Base-by-base conservation (phyloP, 805 yeast genomes). In the Wickerhamomyces bisporus region DNA sequence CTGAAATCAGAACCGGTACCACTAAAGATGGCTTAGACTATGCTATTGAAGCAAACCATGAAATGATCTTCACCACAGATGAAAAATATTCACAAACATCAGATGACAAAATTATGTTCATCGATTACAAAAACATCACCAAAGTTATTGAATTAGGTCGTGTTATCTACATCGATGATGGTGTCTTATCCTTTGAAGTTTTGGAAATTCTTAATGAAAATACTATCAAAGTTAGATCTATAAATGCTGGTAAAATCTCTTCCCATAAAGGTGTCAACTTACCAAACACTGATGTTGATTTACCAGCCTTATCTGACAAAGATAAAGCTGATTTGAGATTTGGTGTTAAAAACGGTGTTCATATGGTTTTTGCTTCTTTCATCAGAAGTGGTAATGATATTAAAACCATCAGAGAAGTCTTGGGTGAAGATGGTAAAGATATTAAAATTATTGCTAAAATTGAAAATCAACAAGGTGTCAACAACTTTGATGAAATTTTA, bases 401-500 rank as follows among this genome's bases (percentile, higher is more conserved):
- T 64, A 69, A 62, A 60, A 83, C 86, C 61, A 93, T 93, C 71
- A 85, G 98, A 72, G 73, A 79, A 62, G 97, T 91, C 43, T 76
- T 93, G 56, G 98, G 98, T 64, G 96, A 88, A 71, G 95, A 87
- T 38, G 98, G 98, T 65, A 82, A 81, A 70, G 85, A 86, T 61
- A 86, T 93, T 68, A 94, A 93, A 77, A 88, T 93, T 72, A 89
- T 93, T 58, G 83, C 87, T 65, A 93, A 93, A 79, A 91, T 93
- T 64, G 98, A 93, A 77, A 89, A 88, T 77, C 98, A 91, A 75
- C 98, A 93, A 73, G 98, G 98, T 78, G 98, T 93, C 60, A 89
- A 93, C 85, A 93, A 93, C 81, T 93, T 93, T 64, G 98, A 93
- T 68, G 97, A 86, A 48, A 93, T 93, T 62, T 80, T 93, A 64